phyloP scores from a whole-genome alignment of 169 alveolate species.

The Cyclospora cayetanensis region DNA sequence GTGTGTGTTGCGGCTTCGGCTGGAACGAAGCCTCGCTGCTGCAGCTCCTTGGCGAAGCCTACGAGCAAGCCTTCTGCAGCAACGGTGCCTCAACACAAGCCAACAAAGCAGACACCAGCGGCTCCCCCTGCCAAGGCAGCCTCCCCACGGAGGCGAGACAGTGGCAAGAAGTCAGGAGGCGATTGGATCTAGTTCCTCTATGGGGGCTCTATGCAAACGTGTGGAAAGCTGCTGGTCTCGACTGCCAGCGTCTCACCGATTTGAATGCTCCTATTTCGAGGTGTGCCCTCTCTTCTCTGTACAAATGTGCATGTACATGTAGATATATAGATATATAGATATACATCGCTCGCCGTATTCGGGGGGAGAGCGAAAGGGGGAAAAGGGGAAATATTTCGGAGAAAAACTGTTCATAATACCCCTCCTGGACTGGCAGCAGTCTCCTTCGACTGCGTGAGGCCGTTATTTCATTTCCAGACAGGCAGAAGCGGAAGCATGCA shows the following conservation, averaged over 20 bases:
- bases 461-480: too few species aligned
- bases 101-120: not conserved
- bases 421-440: too few species aligned
- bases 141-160: slow-evolving; percentile 2
- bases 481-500: not conserved
- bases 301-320: not conserved
- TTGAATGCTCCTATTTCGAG: slow-evolving; percentile 8
- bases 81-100: not conserved
- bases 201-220: slow-evolving; percentile 63
- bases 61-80: not conserved
- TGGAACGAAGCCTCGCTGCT: slow-evolving; percentile 6
- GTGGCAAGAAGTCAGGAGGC: slow-evolving; percentile 50
- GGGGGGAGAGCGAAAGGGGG: too few species aligned
- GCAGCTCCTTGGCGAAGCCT: not conserved
- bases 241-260: slow-evolving; percentile 35
- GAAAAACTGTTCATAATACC: too few species aligned
- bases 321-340: too few species aligned
- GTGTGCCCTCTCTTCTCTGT: not conserved
- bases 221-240: slow-evolving; percentile 64
- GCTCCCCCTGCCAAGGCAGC: slow-evolving; percentile 14
- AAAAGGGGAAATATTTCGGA: too few species aligned
- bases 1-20: slow-evolving; percentile 47
- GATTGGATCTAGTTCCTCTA: slow-evolving; percentile 42
- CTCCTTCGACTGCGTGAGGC: too few species aligned
- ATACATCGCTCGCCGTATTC: not conserved